Conservation (phyloP, 225 moss, liverwort and hornwort species). For the Marchantia paleacea region DNA sequence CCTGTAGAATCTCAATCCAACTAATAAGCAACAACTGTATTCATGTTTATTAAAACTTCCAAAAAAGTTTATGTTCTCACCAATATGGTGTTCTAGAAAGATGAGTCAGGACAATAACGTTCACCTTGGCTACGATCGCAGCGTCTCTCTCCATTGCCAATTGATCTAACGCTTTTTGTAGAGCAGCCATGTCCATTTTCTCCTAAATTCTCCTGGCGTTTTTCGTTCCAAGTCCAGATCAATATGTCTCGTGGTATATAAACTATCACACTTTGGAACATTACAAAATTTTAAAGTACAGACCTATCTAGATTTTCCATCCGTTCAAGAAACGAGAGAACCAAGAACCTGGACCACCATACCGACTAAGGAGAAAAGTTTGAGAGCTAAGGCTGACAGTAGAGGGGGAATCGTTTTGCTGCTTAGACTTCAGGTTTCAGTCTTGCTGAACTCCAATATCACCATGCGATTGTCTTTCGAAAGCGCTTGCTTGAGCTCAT, state of each 20-base stretch:
- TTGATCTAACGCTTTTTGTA: slow-evolving; percentile 71
- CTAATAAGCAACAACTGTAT: background rate
- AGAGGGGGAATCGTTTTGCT: background rate
- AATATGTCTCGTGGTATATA: background rate
- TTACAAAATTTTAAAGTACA: background rate
- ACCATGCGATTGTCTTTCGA: background rate
- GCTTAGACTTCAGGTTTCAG: background rate
- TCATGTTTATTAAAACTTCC: too few species aligned
- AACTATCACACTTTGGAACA: background rate
- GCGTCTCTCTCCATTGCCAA: slow-evolving; percentile 94
- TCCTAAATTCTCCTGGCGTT: slow-evolving; percentile 22
- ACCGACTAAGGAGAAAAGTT: background rate
- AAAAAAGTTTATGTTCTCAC: background rate
- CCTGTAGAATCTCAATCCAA: slow-evolving; percentile 51
- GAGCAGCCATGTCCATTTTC: slow-evolving; percentile 53
- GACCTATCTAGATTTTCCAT: background rate
- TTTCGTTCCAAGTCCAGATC: background rate
- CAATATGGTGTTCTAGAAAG: background rate
- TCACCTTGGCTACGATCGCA: slow-evolving; percentile 83
- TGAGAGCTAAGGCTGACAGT: background rate
- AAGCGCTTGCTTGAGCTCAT: background rate
- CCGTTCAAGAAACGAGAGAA: background rate
- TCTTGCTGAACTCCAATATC: background rate
- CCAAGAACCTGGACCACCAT: background rate
- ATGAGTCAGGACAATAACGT: background rate